phyloP scores from a whole-genome alignment of 2,329 filamentous ascomycete genomes.

The Colletotrichum truncatum region DNA sequence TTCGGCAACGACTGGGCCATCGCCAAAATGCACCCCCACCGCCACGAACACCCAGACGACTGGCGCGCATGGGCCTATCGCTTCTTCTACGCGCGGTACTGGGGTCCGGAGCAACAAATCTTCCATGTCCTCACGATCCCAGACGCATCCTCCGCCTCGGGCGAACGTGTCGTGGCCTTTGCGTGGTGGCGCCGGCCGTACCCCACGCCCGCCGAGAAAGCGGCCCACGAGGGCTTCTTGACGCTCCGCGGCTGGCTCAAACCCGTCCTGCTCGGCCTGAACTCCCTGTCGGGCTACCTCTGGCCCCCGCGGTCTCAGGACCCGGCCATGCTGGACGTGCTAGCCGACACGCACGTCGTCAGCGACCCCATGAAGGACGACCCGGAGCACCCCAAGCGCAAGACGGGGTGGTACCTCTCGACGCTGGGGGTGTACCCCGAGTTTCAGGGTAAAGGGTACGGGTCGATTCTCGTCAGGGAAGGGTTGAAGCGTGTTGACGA shows the following conservation, averaged over 20 bases:
- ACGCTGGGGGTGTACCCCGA: constrained; percentile 42
- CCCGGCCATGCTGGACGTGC: constrained; percentile 32
- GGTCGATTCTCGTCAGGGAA: constrained; percentile 40
- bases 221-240: constrained; percentile 24
- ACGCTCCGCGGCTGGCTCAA: constrained; percentile 38
- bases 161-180: constrained; percentile 38
- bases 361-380: constrained; percentile 35
- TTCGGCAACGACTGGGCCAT: constrained; percentile 42
- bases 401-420: constrained; percentile 45
- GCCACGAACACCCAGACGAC: constrained; percentile 33
- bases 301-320: constrained; percentile 36
- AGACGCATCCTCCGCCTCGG: constrained; percentile 29
- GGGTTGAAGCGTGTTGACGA: constrained; percentile 39
- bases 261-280: constrained; percentile 36
- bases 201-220: constrained; percentile 8
- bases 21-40: constrained; percentile 42
- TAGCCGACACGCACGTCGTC: constrained; percentile 37
- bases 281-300: constrained; percentile 37
- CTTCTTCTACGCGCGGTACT: constrained; percentile 42
- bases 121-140: constrained; percentile 39
- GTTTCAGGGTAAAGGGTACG: constrained; percentile 42
- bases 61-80: constrained; percentile 35
- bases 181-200: constrained; percentile 44
- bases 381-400: constrained; percentile 39
- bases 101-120: constrained; percentile 38